phyloP scores from a whole-genome alignment of 2,329 filamentous ascomycete genomes.

The Lecanosticta acicola region DNA sequence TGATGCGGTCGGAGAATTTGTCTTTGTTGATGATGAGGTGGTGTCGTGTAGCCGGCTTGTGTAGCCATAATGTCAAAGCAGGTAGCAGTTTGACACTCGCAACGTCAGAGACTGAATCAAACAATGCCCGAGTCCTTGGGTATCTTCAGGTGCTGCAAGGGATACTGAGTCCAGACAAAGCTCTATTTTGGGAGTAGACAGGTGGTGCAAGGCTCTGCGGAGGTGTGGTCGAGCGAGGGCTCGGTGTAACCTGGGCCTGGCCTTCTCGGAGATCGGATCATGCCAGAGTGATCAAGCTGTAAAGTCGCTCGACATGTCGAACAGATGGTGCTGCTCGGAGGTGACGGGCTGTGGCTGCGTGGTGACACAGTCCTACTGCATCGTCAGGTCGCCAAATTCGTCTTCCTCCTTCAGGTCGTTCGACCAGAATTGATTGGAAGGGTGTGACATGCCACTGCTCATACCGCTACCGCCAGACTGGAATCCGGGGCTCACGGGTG shows the following conservation, averaged over 20 bases:
- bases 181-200: constrained; percentile 8
- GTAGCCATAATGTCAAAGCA: not conserved
- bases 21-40: not conserved
- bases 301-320: not conserved
- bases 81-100: constrained; percentile 6
- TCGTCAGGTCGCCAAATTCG: constrained; percentile 75
- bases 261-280: constrained; percentile 3
- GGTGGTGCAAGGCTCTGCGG: constrained; percentile 7
- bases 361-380: constrained; percentile 24
- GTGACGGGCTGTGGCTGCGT: constrained; percentile 8
- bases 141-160: constrained; percentile 11
- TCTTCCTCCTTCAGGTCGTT: constrained; percentile 87
- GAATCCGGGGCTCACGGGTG: constrained; percentile 46
- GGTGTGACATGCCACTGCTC: constrained; percentile 42
- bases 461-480: constrained; percentile 63
- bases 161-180: constrained; percentile 8
- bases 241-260: constrained; percentile 5
- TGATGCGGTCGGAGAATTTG: not conserved
- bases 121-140: constrained; percentile 11
- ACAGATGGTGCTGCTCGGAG: not conserved
- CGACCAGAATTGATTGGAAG: constrained; percentile 42
- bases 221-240: constrained; percentile 8
- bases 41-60: not conserved
- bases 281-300: constrained; percentile 3
- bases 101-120: constrained; percentile 14